Conservation (phyloP, 352 stramenopile species). For the Globisporangium iwayamae region DNA sequence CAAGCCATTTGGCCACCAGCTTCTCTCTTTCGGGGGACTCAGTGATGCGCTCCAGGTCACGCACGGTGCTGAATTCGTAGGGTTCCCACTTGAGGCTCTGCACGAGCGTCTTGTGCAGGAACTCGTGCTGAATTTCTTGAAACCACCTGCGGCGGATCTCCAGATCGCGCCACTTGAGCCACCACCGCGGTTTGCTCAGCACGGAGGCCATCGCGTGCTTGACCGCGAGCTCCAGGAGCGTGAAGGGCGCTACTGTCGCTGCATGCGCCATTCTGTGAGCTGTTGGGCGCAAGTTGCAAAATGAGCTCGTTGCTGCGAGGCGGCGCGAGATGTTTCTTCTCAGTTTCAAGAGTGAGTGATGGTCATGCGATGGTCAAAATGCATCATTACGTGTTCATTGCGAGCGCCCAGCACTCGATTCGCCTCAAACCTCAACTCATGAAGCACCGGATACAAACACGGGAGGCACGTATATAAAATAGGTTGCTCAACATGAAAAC, state of each 20-base stretch:
- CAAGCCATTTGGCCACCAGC: neutral
- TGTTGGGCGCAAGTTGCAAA: neutral
- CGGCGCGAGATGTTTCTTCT: too few species aligned
- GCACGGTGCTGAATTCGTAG: neutral
- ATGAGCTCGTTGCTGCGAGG: neutral
- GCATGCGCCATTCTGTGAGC: neutral
- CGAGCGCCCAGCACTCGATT: too few species aligned
- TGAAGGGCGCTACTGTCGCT: slow-evolving; percentile 2
- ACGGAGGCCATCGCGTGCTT: neutral
- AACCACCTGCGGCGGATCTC: slow-evolving; percentile 13
- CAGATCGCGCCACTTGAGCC: slow-evolving; percentile 12
- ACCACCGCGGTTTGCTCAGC: slow-evolving; percentile 15
- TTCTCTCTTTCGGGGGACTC: neutral
- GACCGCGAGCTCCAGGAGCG: slow-evolving; percentile 13
- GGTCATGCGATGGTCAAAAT: too few species aligned
- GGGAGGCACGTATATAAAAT: too few species aligned
- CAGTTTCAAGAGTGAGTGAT: too few species aligned
- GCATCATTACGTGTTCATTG: too few species aligned
- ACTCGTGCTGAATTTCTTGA: slow-evolving; percentile 7
- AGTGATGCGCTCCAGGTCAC: neutral
- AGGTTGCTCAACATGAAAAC: too few species aligned
- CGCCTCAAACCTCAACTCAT: too few species aligned
- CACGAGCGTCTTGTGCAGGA: slow-evolving; percentile 12
- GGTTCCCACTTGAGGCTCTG: slow-evolving; percentile 8
- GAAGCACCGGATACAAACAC: too few species aligned